These are phyloP conservation scores for Tetrahymena borealis DNA, from an alignment of 73 alveolate genomes.

Conservation along the genomic window DNA sequence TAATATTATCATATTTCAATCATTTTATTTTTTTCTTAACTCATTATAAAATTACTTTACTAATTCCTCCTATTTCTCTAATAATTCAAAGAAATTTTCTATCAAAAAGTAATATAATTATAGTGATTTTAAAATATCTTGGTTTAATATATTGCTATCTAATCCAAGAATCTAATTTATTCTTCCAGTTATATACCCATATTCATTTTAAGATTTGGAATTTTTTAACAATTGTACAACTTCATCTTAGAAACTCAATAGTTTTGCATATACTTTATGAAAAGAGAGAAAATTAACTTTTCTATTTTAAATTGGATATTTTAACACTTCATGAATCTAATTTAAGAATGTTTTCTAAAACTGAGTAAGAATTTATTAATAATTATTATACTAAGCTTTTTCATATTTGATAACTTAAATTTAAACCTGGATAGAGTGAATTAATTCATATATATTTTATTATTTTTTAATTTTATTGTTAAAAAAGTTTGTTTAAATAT, in stretches of 20 bases:
- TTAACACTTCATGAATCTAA: background rate
- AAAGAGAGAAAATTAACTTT: background rate
- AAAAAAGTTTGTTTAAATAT: background rate
- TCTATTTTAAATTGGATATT: background rate
- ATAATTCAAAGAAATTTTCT: background rate
- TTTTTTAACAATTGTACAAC: background rate
- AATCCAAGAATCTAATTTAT: background rate
- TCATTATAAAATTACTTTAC: background rate
- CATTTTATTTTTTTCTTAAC: too few relatives aligned
- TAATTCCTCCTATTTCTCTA: background rate
- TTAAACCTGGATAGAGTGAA: background rate
- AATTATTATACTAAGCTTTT: background rate
- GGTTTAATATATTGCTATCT: background rate
- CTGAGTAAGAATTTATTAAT: background rate
- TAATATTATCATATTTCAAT: too few relatives aligned
- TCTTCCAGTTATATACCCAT: background rate
- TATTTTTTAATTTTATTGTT: background rate
- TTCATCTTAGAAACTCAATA: background rate
- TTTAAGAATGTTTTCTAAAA: background rate
- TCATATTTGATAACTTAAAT: background rate
- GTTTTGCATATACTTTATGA: background rate
- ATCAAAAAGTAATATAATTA: background rate
- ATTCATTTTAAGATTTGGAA: background rate
- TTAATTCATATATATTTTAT: background rate
- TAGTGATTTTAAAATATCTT: background rate